Conservation (phyloP, 352 stramenopile species). For the Phytophthora multivora region DNA sequence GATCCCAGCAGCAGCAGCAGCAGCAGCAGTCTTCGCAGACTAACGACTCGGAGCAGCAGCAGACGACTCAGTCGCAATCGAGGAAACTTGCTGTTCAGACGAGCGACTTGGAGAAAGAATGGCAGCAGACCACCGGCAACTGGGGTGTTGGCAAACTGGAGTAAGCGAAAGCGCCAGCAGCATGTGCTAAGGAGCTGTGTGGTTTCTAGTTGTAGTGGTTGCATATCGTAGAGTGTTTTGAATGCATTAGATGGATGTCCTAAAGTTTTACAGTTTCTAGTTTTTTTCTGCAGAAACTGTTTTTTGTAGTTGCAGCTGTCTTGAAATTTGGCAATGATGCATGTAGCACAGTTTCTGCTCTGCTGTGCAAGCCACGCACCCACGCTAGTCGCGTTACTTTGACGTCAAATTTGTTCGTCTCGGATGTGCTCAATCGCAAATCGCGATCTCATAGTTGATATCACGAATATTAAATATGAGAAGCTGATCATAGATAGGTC, state of each 20-base stretch:
- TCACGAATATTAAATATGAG: no score
- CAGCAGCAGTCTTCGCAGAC: conserved; percentile 8
- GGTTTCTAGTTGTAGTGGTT: background rate
- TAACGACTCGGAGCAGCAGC: conserved; percentile 6
- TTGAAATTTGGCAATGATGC: no score
- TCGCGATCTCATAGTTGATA: no score
- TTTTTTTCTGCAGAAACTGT: no score
- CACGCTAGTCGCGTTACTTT: no score
- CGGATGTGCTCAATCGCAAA: no score
- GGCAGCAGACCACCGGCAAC: background rate
- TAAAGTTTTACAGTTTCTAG: background rate
- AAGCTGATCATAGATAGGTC: no score
- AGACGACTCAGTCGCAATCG: background rate
- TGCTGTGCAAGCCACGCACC: no score
- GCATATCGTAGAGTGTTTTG: background rate
- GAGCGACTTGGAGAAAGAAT: background rate
- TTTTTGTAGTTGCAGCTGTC: no score
- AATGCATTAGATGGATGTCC: background rate
- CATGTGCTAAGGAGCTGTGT: background rate
- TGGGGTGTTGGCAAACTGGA: background rate
- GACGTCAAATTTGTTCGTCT: no score
- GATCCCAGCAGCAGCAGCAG: conserved; percentile 6
- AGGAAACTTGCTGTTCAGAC: background rate
- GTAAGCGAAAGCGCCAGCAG: background rate
- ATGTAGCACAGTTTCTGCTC: no score